Evolutionary conservation across 2,329 filamentous ascomycete species (phyloP).

Genomic region (Pseudodiploospora longispora): DNA sequence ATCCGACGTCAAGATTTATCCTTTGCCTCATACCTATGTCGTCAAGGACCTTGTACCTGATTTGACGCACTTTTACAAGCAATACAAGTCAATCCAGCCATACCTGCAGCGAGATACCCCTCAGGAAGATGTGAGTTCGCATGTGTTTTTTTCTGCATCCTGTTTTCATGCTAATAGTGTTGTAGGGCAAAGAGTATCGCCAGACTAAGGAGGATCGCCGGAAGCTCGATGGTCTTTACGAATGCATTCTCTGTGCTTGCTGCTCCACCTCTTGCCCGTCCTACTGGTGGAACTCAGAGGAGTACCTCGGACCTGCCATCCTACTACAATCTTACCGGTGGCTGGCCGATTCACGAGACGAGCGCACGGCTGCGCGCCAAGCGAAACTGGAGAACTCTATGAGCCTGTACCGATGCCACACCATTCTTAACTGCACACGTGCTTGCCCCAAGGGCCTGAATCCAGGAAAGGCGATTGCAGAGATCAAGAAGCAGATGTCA

Average conservation of each 20-base stretch:
- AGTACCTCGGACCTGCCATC: slow-evolving; percentile 95
- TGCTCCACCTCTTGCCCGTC: slow-evolving; percentile 99
- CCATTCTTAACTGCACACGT: slow-evolving; percentile 95
- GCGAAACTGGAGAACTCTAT: slow-evolving; percentile 94
- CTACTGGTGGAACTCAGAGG: slow-evolving; percentile 99
- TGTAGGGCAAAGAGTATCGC: slow-evolving; percentile 80
- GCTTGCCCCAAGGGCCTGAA: slow-evolving; percentile 98
- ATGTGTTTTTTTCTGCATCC: background rate
- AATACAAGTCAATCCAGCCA: slow-evolving; percentile 99
- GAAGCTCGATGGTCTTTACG: slow-evolving; percentile 97
- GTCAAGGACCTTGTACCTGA: slow-evolving; percentile 98
- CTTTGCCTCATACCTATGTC: slow-evolving; percentile 95
- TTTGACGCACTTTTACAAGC: slow-evolving; percentile 98
- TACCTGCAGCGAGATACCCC: slow-evolving; percentile 90
- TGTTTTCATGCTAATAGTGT: slow-evolving; percentile 6
- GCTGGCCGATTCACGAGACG: slow-evolving; percentile 90
- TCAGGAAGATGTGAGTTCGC: slow-evolving; percentile 63
- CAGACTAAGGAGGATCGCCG: slow-evolving; percentile 87
- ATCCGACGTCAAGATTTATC: slow-evolving; percentile 89
- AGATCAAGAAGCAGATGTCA: slow-evolving; percentile 98
- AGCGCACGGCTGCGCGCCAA: slow-evolving; percentile 82
- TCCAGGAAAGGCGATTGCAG: slow-evolving; percentile 87
- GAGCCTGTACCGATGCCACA: slow-evolving; percentile 98
- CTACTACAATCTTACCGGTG: slow-evolving; percentile 97
- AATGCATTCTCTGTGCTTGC: slow-evolving; percentile 98